These are phyloP conservation scores for Candida mattraensis DNA, from an alignment of 805 yeast genomes.

Conservation along the genomic window DNA sequence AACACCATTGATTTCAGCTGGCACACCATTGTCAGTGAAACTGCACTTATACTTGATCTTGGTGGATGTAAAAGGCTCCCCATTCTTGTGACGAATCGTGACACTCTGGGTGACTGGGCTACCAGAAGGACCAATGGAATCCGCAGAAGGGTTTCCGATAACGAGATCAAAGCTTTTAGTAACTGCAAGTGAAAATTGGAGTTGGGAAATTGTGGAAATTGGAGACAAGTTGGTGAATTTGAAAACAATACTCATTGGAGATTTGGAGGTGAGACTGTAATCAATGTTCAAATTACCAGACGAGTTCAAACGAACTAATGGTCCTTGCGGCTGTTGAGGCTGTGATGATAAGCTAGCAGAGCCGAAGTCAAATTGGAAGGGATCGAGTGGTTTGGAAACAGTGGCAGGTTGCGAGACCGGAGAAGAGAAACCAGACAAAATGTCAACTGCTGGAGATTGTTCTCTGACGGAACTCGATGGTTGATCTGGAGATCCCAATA, in stretches of 20 bases:
- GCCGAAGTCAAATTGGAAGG: slow-evolving; percentile 36
- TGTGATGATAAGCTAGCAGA: slow-evolving; percentile 12
- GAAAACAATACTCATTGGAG: slow-evolving; percentile 22
- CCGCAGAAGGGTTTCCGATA: slow-evolving; percentile 29
- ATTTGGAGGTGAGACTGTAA: slow-evolving; percentile 21
- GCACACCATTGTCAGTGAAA: slow-evolving; percentile 48
- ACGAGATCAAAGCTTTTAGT: slow-evolving; percentile 32
- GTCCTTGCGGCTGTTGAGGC: slow-evolving; percentile 2
- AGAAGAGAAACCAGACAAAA: slow-evolving; percentile 18
- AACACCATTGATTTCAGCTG: slow-evolving; percentile 59
- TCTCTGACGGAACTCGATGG: slow-evolving; percentile 14
- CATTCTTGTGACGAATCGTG: slow-evolving; percentile 21
- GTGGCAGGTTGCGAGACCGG: slow-evolving; percentile 14
- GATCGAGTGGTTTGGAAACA: slow-evolving; percentile 28
- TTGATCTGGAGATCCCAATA: slow-evolving; percentile 31
- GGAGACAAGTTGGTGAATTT: slow-evolving; percentile 28
- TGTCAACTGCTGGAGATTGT: slow-evolving; percentile 18
- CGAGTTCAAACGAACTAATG: slow-evolving; percentile 10
- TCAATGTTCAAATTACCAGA: slow-evolving; percentile 27
- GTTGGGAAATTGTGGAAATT: slow-evolving; percentile 52
- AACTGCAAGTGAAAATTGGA: slow-evolving; percentile 36
- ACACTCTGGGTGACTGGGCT: slow-evolving; percentile 28
- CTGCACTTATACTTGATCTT: slow-evolving; percentile 77
- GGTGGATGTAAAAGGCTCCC: slow-evolving; percentile 27
- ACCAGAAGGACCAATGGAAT: slow-evolving; percentile 16